Conservation (phyloP, 257 asterid genomes). For the Solanum appendiculatum region DNA sequence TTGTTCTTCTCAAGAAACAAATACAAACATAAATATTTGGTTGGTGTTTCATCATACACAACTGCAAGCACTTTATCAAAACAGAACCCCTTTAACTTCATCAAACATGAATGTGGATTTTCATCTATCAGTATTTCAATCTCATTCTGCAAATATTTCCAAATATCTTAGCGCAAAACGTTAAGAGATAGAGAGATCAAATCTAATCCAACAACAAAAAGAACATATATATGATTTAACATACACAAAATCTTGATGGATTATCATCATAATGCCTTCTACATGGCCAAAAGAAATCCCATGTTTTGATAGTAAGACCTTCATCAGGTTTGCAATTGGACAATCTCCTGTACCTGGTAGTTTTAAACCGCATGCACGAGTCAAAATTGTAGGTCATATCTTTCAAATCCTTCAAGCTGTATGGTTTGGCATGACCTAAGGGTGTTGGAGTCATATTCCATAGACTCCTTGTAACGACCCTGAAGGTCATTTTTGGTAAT, state of each 20-base stretch:
- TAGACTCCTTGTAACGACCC: too few species aligned
- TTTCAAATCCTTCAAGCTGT: neutral
- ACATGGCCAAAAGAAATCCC: neutral
- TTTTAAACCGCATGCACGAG: too few species aligned
- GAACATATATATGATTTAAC: neutral
- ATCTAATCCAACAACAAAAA: neutral
- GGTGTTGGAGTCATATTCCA: neutral
- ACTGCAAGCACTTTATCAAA: neutral
- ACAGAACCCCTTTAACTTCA: neutral
- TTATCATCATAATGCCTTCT: neutral
- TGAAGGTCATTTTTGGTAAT: too few species aligned
- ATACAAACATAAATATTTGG: neutral
- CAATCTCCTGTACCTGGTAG: too few species aligned
- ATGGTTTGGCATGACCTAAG: neutral
- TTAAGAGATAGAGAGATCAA: too few species aligned
- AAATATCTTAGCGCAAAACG: too few species aligned
- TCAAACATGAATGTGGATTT: neutral
- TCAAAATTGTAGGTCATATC: neutral
- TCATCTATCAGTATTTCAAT: neutral
- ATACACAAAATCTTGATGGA: neutral
- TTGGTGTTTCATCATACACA: neutral
- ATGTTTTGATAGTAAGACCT: neutral
- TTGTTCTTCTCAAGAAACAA: too few species aligned
- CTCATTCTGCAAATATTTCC: neutral
- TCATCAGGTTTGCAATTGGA: neutral